Evolutionary conservation across 805 yeast species (phyloP).

Genomic region (Tetrapisispora fleetii): DNA sequence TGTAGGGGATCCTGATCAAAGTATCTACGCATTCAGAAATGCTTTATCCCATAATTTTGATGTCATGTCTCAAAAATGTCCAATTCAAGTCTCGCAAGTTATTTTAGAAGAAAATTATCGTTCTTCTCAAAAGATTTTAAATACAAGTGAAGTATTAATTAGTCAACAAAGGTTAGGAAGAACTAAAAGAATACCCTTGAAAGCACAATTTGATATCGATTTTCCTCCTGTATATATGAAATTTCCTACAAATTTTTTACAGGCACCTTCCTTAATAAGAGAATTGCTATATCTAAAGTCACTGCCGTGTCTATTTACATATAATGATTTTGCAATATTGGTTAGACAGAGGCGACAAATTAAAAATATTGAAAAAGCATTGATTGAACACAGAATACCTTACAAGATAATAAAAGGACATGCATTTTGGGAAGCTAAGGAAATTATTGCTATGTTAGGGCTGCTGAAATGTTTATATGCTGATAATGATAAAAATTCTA

Average conservation of each 20-base stretch:
- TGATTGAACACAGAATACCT: slow-evolving; percentile 48
- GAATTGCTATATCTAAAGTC: slow-evolving; percentile 43
- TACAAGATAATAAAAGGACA: slow-evolving; percentile 61
- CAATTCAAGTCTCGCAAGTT: slow-evolving; percentile 29
- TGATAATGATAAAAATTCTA: slow-evolving; percentile 50
- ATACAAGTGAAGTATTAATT: slow-evolving; percentile 57
- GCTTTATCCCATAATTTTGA: slow-evolving; percentile 64
- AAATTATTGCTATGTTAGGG: slow-evolving; percentile 52
- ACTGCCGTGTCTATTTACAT: slow-evolving; percentile 37
- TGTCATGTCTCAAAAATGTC: slow-evolving; percentile 38
- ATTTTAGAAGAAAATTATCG: slow-evolving; percentile 66
- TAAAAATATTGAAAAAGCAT: slow-evolving; percentile 51
- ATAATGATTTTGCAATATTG: slow-evolving; percentile 62
- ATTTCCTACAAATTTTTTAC: slow-evolving; percentile 37
- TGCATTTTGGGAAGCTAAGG: slow-evolving; percentile 73
- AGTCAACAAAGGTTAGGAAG: slow-evolving; percentile 39
- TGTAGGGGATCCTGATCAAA: slow-evolving; percentile 96
- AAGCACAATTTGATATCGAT: slow-evolving; percentile 36
- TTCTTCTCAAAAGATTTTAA: slow-evolving; percentile 59
- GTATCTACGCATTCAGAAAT: slow-evolving; percentile 80
- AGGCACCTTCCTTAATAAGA: slow-evolving; percentile 48
- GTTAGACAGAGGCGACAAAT: slow-evolving; percentile 58
- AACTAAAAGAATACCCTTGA: slow-evolving; percentile 34
- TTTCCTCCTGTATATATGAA: slow-evolving; percentile 40
- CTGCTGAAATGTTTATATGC: slow-evolving; percentile 54